A percentile compares a stretch with the other conserved stretches of the same genome.
phyloP scores from a whole-genome alignment of 2,329 filamentous ascomycete genomes.

The Zelopaecilomyces penicillatus region DNA sequence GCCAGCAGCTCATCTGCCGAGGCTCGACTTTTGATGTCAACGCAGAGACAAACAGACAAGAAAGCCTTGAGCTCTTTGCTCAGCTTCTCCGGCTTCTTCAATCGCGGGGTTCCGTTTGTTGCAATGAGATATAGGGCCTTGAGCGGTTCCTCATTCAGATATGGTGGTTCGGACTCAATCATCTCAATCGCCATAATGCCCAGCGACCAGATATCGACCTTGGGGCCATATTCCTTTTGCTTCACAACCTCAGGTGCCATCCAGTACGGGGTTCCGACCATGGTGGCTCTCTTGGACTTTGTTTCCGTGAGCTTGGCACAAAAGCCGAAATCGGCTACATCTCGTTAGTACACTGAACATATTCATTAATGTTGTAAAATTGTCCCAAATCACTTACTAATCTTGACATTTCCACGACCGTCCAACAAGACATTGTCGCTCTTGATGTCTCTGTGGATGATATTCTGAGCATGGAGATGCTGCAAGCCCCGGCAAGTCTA shows the following conservation, averaged over 20 bases:
- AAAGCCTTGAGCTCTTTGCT: slow-evolving; percentile 98
- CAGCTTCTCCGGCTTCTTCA: slow-evolving; percentile 97
- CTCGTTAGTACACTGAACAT: slow-evolving; percentile 21
- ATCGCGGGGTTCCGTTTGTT: slow-evolving; percentile 88
- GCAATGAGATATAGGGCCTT: slow-evolving; percentile 97
- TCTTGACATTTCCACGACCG: slow-evolving; percentile 92
- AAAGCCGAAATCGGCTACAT: slow-evolving; percentile 93
- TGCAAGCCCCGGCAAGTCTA: slow-evolving; percentile 93
- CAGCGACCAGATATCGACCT: slow-evolving; percentile 97
- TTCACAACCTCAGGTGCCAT: slow-evolving; percentile 99
- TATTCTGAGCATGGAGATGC: slow-evolving; percentile 90
- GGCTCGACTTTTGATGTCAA: slow-evolving; percentile 90
- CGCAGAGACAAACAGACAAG: slow-evolving; percentile 89
- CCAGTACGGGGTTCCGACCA: slow-evolving; percentile 99
- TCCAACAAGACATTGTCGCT: slow-evolving; percentile 96
- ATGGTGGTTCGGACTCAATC: slow-evolving; percentile 97
- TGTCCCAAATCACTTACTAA: slow-evolving; percentile 57
- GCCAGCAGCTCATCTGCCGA: slow-evolving; percentile 82
- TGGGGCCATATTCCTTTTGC: slow-evolving; percentile 96
- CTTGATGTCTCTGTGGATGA: slow-evolving; percentile 99
- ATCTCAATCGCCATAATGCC: slow-evolving; percentile 99
- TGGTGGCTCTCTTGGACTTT: slow-evolving; percentile 94
- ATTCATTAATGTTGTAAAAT: not conserved
- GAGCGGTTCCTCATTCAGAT: slow-evolving; percentile 93
- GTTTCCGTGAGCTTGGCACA: slow-evolving; percentile 96